Base-by-base conservation (phyloP, 2,329 filamentous ascomycete species). In the Fusarium drepaniforme region DNA sequence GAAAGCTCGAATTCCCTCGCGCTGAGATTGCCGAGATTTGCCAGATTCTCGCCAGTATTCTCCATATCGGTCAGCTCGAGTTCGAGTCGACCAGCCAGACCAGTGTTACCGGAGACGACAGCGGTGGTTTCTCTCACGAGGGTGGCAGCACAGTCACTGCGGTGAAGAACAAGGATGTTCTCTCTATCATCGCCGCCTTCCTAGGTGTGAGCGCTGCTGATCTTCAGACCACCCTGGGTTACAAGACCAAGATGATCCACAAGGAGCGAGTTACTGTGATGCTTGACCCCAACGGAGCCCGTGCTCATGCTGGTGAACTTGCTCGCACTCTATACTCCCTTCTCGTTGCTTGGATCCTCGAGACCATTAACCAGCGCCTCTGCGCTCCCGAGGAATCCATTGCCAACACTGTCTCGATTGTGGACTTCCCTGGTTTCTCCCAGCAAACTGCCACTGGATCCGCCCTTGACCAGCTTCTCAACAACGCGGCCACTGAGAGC, bases 191-290 rank as follows among this genome's bases (percentile, higher is more conserved):
- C 64, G 96, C 97, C 13, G 96, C 96, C n/a, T 99, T 99, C 87
- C 87, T 99, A 2, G 97, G 97, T 57, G 93, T 99, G 8, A 90
- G 92, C 78, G 90, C 93, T 12, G 88, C 91, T 59, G 94, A 97
- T 70, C 88, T 99, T 8, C 96, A 99, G 84, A 92, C 90, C 44
- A 97, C 95, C 35, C 87, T 99, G 68, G 95, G 96, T 4, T 98
- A 98, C 87, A 97, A 97, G 86, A 98, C 95, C 23, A 98, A 97
- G 88, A 98, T 97, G 77, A 93, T 99, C 67, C 94, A 97, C 81
- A 93, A 95, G 74, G 97, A 99, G 86, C 93, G 97, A 65, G 97
- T 99, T n/a, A 99, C 97, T 0, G 94, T 99, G 75, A 97, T 99
- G 96, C 90, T 99, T 38, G 97, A 99, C 80, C 94, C 96, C 8